phyloP scores from a whole-genome alignment of 495 filamentous ascomycete species.

The Aspergillus panamensis region DNA sequence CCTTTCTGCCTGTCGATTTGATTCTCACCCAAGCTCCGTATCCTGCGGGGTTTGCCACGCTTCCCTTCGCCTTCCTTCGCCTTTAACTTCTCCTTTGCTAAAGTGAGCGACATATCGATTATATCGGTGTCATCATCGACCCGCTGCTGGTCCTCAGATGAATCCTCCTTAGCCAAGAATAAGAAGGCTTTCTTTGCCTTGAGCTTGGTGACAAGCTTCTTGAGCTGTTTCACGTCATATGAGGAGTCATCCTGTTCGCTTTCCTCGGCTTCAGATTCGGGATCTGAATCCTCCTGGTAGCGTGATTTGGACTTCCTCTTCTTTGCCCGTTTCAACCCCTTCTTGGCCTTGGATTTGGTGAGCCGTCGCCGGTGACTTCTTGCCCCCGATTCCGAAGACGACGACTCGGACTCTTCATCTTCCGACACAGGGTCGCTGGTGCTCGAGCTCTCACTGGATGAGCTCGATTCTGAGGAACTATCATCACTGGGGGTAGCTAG shows the following conservation, averaged over 20 bases:
- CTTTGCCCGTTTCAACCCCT: conserved; percentile 34
- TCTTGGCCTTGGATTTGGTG: conserved; percentile 48
- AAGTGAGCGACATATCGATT: conserved; percentile 19
- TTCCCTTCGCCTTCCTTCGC: conserved; percentile 22
- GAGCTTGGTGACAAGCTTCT: conserved; percentile 47
- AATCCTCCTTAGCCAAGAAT: conserved; percentile 29
- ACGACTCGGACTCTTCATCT: conserved; percentile 29
- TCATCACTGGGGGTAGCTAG: conserved; percentile 27
- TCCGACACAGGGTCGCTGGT: conserved; percentile 27
- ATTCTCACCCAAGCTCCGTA: conserved; percentile 16
- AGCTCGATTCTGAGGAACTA: conserved; percentile 25
- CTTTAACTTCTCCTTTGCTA: conserved; percentile 27
- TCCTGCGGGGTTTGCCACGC: conserved; percentile 22
- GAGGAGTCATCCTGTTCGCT: conserved; percentile 28
- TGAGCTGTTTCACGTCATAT: conserved; percentile 40
- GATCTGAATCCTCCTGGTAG: conserved; percentile 33
- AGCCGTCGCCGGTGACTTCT: conserved; percentile 29
- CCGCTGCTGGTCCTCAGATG: conserved; percentile 25
- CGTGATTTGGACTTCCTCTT: conserved; percentile 44
- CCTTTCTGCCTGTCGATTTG: conserved; percentile 15
- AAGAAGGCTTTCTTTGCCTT: conserved; percentile 44
- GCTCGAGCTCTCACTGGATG: conserved; percentile 19
- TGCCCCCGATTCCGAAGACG: conserved; percentile 35
- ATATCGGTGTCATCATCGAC: conserved; percentile 23
- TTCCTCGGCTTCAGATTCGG: conserved; percentile 28